Base-by-base conservation (phyloP, 2,329 filamentous ascomycete species). In the Cryphonectria naterciae region DNA sequence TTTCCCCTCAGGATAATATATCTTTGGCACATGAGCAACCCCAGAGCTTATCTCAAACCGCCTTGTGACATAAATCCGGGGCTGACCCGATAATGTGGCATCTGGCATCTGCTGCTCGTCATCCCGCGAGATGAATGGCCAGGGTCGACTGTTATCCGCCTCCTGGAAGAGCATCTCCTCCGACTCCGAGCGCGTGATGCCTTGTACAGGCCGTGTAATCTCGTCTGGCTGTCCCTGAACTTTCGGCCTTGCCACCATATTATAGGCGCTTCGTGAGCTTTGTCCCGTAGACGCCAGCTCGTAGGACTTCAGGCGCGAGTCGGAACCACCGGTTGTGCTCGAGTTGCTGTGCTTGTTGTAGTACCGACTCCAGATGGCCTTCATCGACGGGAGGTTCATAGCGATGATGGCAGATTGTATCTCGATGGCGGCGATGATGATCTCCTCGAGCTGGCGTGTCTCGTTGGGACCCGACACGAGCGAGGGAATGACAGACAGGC, bases 361-460 rank as follows among this genome's bases (percentile, higher is more conserved):
- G 28, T 32, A 56, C n/a, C 52, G 54, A 15, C 13, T 5, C 54
- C 54, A 69, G 4, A 71, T n/a, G 10, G 61, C 61, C 13, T 46
- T 71, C 49, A 71, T 60, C 2, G 69, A 67, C 3, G 70, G 70
- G 32, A 72, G 28, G 22, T 70, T 72, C 32, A 70, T 60, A 8
- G 68, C 70, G 15, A 72, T n/a, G 6, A 70, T 61, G 2, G 68
- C 70, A 19, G 67, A 62, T 7, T 72, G 68, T 5, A 72, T 68
- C 39, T 72, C 70, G 22, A 70, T 39, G 6, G 70, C 68, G 17
- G 65, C 70, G 52, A 70, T 70, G 19, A 72, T 68, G 68, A 72
- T 72, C 64, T 72, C 64, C 0, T 68, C 70, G 11, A 72, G 60
- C 17, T 70, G 64, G 25, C 25, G 56, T 0, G 70, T 68, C 4